A percentile compares a stretch with the other conserved stretches of the same genome.
Conservation (phyloP, 805 yeast genomes). For the Suhomyces kilbournensis region DNA sequence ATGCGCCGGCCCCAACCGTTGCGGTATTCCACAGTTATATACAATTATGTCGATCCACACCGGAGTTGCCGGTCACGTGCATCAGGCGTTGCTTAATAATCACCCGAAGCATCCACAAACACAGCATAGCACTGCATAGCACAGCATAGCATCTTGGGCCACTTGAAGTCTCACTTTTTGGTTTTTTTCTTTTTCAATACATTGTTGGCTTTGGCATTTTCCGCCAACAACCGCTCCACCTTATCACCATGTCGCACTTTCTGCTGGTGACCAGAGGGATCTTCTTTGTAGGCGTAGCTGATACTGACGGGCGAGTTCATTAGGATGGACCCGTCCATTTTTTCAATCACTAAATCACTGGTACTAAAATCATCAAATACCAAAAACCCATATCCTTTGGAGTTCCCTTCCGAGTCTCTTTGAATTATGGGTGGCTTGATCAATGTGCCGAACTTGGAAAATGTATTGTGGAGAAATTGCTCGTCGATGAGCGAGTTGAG, state of each 20-base stretch:
- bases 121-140: too few relatives aligned
- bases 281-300: slow-evolving; percentile 70
- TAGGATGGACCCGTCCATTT: slow-evolving; percentile 65
- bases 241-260: slow-evolving; percentile 69
- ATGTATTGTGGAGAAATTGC: slow-evolving; percentile 51
- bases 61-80: too few relatives aligned
- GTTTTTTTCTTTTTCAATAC: slow-evolving; percentile 3
- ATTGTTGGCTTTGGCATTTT: slow-evolving; percentile 51
- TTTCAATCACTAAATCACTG: slow-evolving; percentile 68
- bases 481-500: slow-evolving; percentile 67
- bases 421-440: slow-evolving; percentile 48
- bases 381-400: slow-evolving; percentile 66
- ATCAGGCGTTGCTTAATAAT: too few relatives aligned
- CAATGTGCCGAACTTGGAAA: slow-evolving; percentile 67
- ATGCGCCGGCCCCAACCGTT: not conserved
- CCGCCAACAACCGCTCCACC: slow-evolving; percentile 69
- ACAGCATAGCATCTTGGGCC: too few relatives aligned
- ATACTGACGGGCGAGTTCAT: slow-evolving; percentile 63
- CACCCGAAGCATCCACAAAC: too few relatives aligned
- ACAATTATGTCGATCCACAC: too few relatives aligned
- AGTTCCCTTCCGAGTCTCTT: slow-evolving; percentile 46
- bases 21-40: not conserved
- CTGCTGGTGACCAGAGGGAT: slow-evolving; percentile 37
- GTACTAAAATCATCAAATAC: slow-evolving; percentile 60
- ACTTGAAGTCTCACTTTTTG: too few relatives aligned